Evolutionary conservation across 164 flowering plant genomes (phyloP), one percentile per base, ranked within the genome.

Genomic region (Dillenia turbinata): DNA sequence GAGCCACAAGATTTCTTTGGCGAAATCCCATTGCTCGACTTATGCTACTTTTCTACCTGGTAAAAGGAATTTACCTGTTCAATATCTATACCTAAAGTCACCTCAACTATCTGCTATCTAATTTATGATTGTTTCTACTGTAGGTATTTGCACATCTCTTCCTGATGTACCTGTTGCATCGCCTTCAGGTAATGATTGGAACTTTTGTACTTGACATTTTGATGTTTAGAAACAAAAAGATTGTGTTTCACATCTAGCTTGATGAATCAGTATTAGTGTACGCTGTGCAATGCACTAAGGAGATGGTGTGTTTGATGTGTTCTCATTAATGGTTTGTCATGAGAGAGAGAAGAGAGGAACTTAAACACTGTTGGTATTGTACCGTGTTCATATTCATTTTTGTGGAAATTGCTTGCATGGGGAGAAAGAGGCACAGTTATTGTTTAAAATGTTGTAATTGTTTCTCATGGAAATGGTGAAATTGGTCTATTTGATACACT

Each of bases 131-230:
- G 47, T 33, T 62, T 54, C 6, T 45, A 63, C 7, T 66, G 69
- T 93, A 95, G 99, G 99, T 95, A n/a, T 95, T 95, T 77, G 99
- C 92, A 46, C 97, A 92, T 75, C 83, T 92, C 56, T 95, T 95
- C 79, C 72, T 95, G 85, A 89, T 95, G 97, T 90, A 88, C 79
- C 76, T 95, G 68, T 67, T 95, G 81, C 99, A 95, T 78, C 94
- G 87, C 57, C 96, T 95, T 69, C 97, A 95, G 97, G 97, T 95
- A 83, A 53, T 66, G 17, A 9, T 33, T 10, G 11, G 12, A 8
- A 44, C 33, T 43, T 61, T 44, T 52, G 52, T 61, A 45, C 13
- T 50, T 52, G 8, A 16, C 3, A n/a, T 13, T 33, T 33, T 33
- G 40, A 33, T 3, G 17, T 19, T 10, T 48, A 11, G 12, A 48